These are phyloP conservation scores for Inosperma sp. DNA, from an alignment of 768 basidiomycete species.

Conservation along the genomic window DNA sequence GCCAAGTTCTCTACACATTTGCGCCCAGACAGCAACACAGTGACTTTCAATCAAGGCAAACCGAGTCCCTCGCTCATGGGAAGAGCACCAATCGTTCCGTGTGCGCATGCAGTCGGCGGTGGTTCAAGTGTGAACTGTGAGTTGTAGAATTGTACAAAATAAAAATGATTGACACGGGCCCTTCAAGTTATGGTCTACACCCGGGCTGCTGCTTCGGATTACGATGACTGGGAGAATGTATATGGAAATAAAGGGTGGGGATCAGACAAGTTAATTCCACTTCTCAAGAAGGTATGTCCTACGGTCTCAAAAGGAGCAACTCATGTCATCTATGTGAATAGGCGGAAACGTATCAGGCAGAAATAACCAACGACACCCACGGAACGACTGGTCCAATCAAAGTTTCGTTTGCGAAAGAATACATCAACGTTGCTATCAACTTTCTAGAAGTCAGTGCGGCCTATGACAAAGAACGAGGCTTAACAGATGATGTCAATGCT, in stretches of 20 bases:
- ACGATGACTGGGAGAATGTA: constrained; percentile 54
- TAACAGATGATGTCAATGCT: constrained; percentile 46
- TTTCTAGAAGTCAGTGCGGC: constrained; percentile 20
- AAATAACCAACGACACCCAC: constrained; percentile 33
- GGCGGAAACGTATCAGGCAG: constrained; percentile 41
- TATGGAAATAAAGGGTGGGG: constrained; percentile 59
- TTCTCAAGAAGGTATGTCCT: constrained; percentile 48
- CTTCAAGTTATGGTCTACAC: constrained; percentile 48
- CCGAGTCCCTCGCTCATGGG: constrained; percentile 40
- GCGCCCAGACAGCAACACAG: constrained; percentile 31
- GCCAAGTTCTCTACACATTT: constrained; percentile 45
- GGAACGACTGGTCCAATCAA: constrained; percentile 51
- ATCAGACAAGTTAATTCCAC: constrained; percentile 49
- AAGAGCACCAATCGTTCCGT: constrained; percentile 40
- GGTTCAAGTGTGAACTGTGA: constrained; percentile 60
- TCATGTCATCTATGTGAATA: constrained; percentile 14
- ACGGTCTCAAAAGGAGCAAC: background rate
- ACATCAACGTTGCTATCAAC: constrained; percentile 38
- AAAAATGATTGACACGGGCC: background rate
- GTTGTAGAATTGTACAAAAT: constrained; percentile 12
- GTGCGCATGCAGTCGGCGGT: constrained; percentile 54
- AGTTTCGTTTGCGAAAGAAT: constrained; percentile 39
- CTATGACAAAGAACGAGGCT: constrained; percentile 46
- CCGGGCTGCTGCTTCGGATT: constrained; percentile 57
- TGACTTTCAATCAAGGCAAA: constrained; percentile 43